Conservation (phyloP, 306 rosid species). For the Vicia faba region DNA sequence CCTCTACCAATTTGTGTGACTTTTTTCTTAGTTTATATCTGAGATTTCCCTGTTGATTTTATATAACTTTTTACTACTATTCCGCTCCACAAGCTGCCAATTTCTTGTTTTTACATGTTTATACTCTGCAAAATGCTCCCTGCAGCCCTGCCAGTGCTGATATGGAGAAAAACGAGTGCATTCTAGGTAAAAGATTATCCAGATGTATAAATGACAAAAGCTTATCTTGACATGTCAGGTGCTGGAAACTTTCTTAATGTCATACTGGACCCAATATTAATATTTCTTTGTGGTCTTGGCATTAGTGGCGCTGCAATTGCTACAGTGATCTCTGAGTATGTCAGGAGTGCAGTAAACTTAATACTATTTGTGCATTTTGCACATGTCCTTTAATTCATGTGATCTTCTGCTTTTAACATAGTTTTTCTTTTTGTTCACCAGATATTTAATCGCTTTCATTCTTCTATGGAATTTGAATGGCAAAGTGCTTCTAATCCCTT, state of each 20-base stretch:
- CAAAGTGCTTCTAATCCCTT: slow-evolving; percentile 58
- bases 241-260: slow-evolving; percentile 78
- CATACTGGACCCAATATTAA: slow-evolving; percentile 70
- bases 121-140: slow-evolving; percentile 7
- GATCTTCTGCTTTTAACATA: slow-evolving; percentile 37
- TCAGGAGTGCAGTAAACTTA: slow-evolving; percentile 84
- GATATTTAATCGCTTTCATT: slow-evolving; percentile 80
- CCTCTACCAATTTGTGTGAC: slow-evolving; percentile 9
- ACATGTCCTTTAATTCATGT: slow-evolving; percentile 35
- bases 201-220: slow-evolving; percentile 30
- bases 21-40: slow-evolving; percentile 11
- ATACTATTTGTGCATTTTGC: slow-evolving; percentile 47
- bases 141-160: slow-evolving; percentile 22
- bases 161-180: not conserved
- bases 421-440: slow-evolving; percentile 43
- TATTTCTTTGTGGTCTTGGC: slow-evolving; percentile 69
- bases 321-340: slow-evolving; percentile 93
- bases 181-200: not conserved
- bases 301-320: slow-evolving; percentile 85
- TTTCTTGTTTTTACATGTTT: slow-evolving; percentile 14
- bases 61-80: slow-evolving; percentile 1
- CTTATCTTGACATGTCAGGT: slow-evolving; percentile 51
- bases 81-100: slow-evolving; percentile 9
- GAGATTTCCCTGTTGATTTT: not conserved
- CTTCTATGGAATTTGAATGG: slow-evolving; percentile 80